These are phyloP conservation scores for Bruguiera hainesii DNA, from an alignment of 441 rosid genomes.

Conservation along the genomic window DNA sequence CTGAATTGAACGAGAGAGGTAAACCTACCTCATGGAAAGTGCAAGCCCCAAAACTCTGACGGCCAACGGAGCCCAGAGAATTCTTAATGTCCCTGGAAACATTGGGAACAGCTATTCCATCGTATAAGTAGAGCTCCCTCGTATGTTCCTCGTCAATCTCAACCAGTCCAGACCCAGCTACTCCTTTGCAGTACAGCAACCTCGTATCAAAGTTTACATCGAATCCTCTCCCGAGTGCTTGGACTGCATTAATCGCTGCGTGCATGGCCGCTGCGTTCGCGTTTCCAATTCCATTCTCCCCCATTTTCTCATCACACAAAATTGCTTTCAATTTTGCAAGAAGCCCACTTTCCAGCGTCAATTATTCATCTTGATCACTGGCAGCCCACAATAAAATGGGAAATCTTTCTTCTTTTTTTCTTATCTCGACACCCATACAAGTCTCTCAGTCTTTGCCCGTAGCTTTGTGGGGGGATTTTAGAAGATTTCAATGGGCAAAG, in stretches of 20 bases:
- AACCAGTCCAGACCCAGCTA: conserved; percentile 46
- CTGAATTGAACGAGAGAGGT: not conserved
- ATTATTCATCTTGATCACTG: not conserved
- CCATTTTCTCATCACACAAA: conserved; percentile 44
- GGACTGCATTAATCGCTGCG: conserved; percentile 58
- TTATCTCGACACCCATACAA: conserved; percentile 23
- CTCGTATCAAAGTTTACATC: conserved; percentile 73
- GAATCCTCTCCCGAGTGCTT: conserved; percentile 70
- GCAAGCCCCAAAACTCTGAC: conserved; percentile 45
- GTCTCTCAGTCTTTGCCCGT: not conserved
- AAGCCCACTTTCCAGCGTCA: not conserved
- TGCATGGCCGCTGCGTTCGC: conserved; percentile 38
- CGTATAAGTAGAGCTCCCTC: conserved; percentile 45
- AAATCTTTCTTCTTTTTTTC: conserved; percentile 38
- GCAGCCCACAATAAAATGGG: not conserved
- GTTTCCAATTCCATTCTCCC: conserved; percentile 20
- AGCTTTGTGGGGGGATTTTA: too few species aligned
- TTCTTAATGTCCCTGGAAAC: conserved; percentile 52
- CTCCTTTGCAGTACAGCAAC: conserved; percentile 69
- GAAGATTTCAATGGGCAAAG: not conserved
- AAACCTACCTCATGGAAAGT: conserved; percentile 46
- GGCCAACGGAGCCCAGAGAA: conserved; percentile 31
- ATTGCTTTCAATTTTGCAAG: not conserved
- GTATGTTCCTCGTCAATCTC: conserved; percentile 54
- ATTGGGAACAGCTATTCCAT: conserved; percentile 35